Evolutionary conservation across 345 rosid genomes (phyloP).

Genomic region (Tarenaya hassleriana): DNA sequence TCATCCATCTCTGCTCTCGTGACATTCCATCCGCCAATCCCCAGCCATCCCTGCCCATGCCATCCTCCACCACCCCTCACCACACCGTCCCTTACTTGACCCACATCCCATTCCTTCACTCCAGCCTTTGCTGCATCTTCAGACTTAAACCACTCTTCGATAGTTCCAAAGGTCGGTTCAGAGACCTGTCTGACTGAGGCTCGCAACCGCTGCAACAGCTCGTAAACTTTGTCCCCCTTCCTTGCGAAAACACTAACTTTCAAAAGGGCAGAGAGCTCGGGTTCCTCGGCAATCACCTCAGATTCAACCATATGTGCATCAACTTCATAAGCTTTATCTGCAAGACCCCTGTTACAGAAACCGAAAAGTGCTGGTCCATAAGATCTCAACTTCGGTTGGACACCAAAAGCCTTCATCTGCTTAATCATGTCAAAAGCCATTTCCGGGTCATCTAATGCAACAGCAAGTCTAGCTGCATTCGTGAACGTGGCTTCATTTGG

Average conservation of each 20-base stretch:
- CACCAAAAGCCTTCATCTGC: constrained; percentile 62
- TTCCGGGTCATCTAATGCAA: constrained; percentile 68
- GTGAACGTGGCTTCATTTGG: constrained; percentile 95
- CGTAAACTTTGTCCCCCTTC: constrained; percentile 60
- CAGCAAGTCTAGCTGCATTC: constrained; percentile 67
- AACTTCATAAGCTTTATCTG: constrained; percentile 70
- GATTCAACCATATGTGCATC: constrained; percentile 74
- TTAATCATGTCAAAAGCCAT: constrained; percentile 87
- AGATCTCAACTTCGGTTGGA: constrained; percentile 73
- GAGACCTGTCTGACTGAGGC: constrained; percentile 62
- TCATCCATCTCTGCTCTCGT: constrained; percentile 60
- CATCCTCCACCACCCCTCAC: constrained; percentile 89
- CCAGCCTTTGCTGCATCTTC: constrained; percentile 53
- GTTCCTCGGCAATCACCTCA: constrained; percentile 69
- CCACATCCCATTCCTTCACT: constrained; percentile 48
- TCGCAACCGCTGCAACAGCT: constrained; percentile 68
- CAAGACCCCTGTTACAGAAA: constrained; percentile 55
- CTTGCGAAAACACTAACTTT: constrained; percentile 50
- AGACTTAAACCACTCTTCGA: constrained; percentile 75
- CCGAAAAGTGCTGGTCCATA: constrained; percentile 85
- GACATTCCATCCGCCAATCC: constrained; percentile 69
- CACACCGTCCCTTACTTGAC: constrained; percentile 51
- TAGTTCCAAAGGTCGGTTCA: constrained; percentile 40
- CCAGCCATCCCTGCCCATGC: constrained; percentile 98
- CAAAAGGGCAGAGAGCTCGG: constrained; percentile 78